Base-by-base conservation (phyloP, 768 basidiomycete species). In the Phylloporus sp. region DNA sequence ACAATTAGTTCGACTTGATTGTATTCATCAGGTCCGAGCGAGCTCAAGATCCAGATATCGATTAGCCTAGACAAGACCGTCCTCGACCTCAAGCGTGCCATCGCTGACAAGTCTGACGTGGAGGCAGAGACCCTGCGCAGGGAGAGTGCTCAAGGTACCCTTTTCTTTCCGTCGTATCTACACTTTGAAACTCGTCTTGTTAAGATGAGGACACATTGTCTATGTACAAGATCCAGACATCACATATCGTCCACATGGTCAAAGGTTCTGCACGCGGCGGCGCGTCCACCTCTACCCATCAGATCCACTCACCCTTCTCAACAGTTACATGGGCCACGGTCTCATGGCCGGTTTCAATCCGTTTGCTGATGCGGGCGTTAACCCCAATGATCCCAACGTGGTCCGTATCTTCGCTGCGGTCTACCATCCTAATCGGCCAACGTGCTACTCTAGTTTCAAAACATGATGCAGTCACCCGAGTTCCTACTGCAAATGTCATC, bases 351-450 rank as follows among this genome's bases (percentile, higher is more conserved):
- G 89, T 6, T 75, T 95, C 66, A 97, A 98, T 61, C 95, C 97
- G 0, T 98, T 99, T 63, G 78, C 86, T 0, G 87, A 86, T 5
- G 84, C 95, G 81, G 95, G 95, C 2, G 45, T 95, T 39, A 99
- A 99, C 64, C 76, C 80, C 5, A 91, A 90, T 59, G 95, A 97
- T 66, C 95, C 95, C 0, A 97, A 97, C 67, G 90, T 95, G 83
- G 92, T 91, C 53, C 57, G 81, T 54, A 15, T 29, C 72, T 40
- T 32, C 20, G 7, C 18, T 13, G 23, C 26, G 27, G 10, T n/a
- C 13, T 13, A 5, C 10, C 16, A 22, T 26, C 23, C n/a, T 9
- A 18, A 42, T 42, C 20, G 22, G 32, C 47, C 44, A 11, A 60
- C 29, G 16, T 29, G 16, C 7, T 22, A 18, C 5, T 22, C 11